Base-by-base conservation (phyloP, 768 basidiomycete genomes). In the Boletus vinaceobasis region DNA sequence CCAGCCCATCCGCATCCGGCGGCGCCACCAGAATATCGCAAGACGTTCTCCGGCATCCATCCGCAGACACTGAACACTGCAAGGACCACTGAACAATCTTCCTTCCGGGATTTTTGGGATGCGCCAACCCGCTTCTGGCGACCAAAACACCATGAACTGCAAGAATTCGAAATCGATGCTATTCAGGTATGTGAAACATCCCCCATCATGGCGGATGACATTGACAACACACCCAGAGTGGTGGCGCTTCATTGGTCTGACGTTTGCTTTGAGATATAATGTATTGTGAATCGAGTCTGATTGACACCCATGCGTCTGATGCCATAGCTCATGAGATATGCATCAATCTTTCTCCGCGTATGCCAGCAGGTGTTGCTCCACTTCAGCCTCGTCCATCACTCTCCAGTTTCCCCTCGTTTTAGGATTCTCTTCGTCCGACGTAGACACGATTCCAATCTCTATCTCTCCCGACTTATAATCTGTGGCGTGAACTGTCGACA, bases 401-500 rank as follows among this genome's bases (percentile, higher is more conserved):
- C 91, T 80, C 91, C 91, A 93, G 50, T 77, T 67, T 31, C 91
- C 91, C 58, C 80, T 76, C 37, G 80, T 84, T 76, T 91, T 89
- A 55, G 73, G 74, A 56, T 79, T 74, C 68, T 96, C 93, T 17
- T 88, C 88, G 7, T 84, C 79, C 35, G 81, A 79, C 1, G 79
- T 79, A 27, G 93, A 96, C 21, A 92, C 88, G 50, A 98, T 89
- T 0, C 93, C 96, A 60, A 99, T 91, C 72, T 99, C 97, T 64
- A 98, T 90, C 72, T 98, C 97, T 10, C 85, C 86, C 0, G 92
- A 78, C 73, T 98, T 99, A 77, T 93, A 97, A 69, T 99, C 97
- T 2, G 94, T 97, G 37, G 93, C 86, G 65, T 96, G 90, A 26
- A 98, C 93, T 0, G 85, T 88, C 43, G 93, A 95, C 79, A 98